A percentile compares a stretch with the other conserved stretches of the same genome.
Conservation (phyloP, 2,329 filamentous ascomycete genomes). For the Diaporthe amygdali region DNA sequence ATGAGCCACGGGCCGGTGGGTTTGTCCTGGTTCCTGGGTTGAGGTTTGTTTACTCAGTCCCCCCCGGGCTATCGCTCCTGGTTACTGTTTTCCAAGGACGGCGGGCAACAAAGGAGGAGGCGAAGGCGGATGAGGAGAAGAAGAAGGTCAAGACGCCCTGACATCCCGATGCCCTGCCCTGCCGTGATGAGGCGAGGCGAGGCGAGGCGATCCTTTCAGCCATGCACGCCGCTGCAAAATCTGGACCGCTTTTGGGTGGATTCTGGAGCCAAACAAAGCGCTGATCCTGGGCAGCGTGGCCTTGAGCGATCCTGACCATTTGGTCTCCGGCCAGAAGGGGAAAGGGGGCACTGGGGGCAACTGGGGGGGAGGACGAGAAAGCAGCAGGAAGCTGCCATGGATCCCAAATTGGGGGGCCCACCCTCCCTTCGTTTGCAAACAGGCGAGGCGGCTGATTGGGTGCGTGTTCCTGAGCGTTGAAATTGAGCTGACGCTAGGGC, state of each 20-base stretch:
- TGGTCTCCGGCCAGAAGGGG: slow-evolving; percentile 1
- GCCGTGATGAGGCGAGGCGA: neutral
- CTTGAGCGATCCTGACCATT: slow-evolving; percentile 3
- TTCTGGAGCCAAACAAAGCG: neutral
- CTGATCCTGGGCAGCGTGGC: slow-evolving; percentile 2
- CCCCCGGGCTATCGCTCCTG: no score
- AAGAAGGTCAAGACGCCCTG: neutral
- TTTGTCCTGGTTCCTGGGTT: neutral
- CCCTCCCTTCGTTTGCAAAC: slow-evolving; percentile 31
- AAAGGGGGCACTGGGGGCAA: no score
- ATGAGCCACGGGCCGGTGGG: neutral
- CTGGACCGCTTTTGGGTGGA: neutral
- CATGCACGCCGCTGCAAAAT: neutral
- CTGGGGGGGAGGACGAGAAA: neutral
- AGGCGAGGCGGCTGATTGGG: slow-evolving; percentile 23
- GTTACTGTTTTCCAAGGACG: neutral
- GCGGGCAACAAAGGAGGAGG: neutral
- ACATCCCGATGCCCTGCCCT: neutral
- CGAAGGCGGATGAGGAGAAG: neutral
- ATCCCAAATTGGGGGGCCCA: slow-evolving; percentile 27
- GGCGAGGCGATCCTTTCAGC: neutral
- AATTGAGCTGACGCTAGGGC: slow-evolving; percentile 25
- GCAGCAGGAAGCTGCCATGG: neutral
- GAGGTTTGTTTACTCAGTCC: no score
- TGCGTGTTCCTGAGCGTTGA: slow-evolving; percentile 29